Conservation (phyloP, 2,329 filamentous ascomycete genomes). For the Ophiostoma himal-ulmi region DNA sequence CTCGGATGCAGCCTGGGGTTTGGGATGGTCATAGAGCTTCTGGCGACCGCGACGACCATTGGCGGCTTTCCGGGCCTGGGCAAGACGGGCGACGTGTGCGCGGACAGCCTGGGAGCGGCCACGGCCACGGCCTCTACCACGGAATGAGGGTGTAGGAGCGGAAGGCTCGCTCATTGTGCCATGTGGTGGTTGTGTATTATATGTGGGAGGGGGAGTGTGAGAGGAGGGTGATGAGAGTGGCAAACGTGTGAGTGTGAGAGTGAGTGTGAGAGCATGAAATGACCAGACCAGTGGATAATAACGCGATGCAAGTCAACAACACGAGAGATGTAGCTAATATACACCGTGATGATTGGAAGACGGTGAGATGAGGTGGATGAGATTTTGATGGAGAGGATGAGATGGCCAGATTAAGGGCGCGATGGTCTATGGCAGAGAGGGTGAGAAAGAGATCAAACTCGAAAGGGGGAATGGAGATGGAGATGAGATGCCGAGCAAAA, state of each 20-base stretch:
- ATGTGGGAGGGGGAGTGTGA: no score
- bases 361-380: conserved; percentile 7
- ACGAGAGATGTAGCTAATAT: neutral
- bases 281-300: neutral
- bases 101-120: conserved; percentile 33
- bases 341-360: neutral
- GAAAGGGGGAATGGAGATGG: neutral
- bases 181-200: conserved; percentile 20
- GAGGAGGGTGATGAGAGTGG: neutral
- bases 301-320: neutral
- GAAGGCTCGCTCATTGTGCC: conserved; percentile 28
- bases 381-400: neutral
- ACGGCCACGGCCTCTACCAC: conserved; percentile 32
- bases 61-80: conserved; percentile 35
- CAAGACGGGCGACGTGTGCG: conserved; percentile 28
- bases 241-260: neutral
- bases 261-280: neutral
- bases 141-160: conserved; percentile 22
- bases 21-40: conserved; percentile 51
- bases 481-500: neutral
- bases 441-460: neutral
- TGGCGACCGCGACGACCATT: conserved; percentile 44
- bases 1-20: conserved; percentile 53
- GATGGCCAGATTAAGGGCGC: neutral
- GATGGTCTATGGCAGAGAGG: neutral